Evolutionary conservation across 305 asterid species (phyloP).

Genomic region (Vinca major): DNA sequence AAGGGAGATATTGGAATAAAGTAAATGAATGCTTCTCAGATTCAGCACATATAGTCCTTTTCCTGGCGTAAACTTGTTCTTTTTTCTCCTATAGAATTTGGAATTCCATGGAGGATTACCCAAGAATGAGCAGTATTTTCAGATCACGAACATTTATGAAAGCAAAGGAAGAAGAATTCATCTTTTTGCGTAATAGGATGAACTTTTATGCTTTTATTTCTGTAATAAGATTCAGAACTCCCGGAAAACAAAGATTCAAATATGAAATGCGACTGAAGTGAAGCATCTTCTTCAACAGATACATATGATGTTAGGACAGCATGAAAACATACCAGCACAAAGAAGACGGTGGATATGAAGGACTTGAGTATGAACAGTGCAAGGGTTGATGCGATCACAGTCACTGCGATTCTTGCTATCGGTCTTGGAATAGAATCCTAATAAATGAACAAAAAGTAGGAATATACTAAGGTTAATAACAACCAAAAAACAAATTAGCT

Average conservation of each 20-base stretch:
- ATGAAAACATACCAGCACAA: constrained; percentile 40
- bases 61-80: neutral
- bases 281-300: neutral
- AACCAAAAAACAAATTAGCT: neutral
- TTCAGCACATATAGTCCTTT: neutral
- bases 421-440: constrained; percentile 59
- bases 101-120: neutral
- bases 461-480: neutral
- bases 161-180: neutral
- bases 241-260: neutral
- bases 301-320: neutral
- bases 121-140: neutral
- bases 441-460: neutral
- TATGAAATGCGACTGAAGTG: neutral
- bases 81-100: neutral
- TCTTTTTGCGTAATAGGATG: neutral
- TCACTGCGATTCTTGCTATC: constrained; percentile 44
- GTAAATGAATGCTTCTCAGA: neutral
- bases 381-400: constrained; percentile 28
- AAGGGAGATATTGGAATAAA: neutral
- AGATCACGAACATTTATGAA: neutral
- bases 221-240: neutral
- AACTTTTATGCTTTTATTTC: neutral
- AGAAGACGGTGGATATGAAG: constrained; percentile 54
- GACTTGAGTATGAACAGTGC: constrained; percentile 45